Evolutionary conservation across 2,329 filamentous ascomycete genomes (phyloP).

Genomic region (Fusarium subglutinans): DNA sequence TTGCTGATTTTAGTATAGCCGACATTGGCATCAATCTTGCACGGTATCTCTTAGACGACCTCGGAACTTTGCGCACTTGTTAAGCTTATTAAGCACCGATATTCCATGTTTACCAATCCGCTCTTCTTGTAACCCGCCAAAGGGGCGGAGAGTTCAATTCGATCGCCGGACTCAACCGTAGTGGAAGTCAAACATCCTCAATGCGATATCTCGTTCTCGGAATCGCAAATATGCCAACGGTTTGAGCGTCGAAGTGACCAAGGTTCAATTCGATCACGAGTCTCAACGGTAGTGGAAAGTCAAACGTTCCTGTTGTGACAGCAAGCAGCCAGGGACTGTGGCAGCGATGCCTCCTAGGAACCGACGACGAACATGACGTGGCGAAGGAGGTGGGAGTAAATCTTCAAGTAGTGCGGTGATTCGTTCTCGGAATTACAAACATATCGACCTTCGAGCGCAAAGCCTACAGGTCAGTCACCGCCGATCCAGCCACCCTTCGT

Average conservation of each 20-base stretch:
- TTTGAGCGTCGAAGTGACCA: no score
- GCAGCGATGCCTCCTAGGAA: not conserved
- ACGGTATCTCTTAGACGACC: rapidly evolving
- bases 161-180: slow-evolving; percentile 96
- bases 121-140: not conserved
- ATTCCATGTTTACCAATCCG: not conserved
- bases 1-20: no score
- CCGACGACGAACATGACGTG: rapidly evolving
- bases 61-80: not conserved
- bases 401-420: slow-evolving; percentile 61
- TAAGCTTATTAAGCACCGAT: not conserved
- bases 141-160: slow-evolving; percentile 92
- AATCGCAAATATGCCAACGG: no score
- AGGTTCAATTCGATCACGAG: slow-evolving; percentile 99
- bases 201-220: slow-evolving; percentile 98
- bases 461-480: slow-evolving; percentile 77
- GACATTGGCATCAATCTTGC: rapidly evolving
- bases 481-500: slow-evolving; percentile 4
- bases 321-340: not conserved
- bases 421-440: slow-evolving; percentile 99
- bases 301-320: slow-evolving; percentile 97
- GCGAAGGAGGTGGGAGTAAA: rapidly evolving
- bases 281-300: slow-evolving; percentile 97
- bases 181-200: slow-evolving; percentile 98
- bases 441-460: slow-evolving; percentile 95